Percentiles rank a stretch among this genome's conserved stretches.
Conservation (phyloP, 805 yeast species). For the Wickerhamiella dianesei region DNA sequence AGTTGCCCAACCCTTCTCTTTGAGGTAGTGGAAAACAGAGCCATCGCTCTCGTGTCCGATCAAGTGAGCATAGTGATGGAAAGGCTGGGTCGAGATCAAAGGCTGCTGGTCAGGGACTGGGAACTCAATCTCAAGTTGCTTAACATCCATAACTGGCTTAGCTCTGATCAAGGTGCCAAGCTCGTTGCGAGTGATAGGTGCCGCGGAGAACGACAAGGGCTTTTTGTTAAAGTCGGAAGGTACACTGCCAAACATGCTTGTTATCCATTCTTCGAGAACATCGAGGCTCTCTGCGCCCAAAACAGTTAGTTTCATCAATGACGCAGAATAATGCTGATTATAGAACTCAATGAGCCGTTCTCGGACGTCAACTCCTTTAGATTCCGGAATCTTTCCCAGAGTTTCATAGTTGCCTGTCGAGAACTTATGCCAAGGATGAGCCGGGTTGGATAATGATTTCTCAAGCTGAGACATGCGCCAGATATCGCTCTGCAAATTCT, state of each 20-base stretch:
- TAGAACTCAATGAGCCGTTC: slow-evolving; percentile 70
- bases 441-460: slow-evolving; percentile 53
- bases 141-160: slow-evolving; percentile 71
- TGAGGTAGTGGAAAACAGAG: slow-evolving; percentile 58
- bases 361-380: slow-evolving; percentile 57
- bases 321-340: slow-evolving; percentile 59
- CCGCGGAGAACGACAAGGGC: slow-evolving; percentile 25
- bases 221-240: slow-evolving; percentile 34
- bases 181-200: slow-evolving; percentile 38
- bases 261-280: slow-evolving; percentile 57
- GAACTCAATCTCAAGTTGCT: slow-evolving; percentile 54
- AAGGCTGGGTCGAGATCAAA: slow-evolving; percentile 56
- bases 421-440: slow-evolving; percentile 77
- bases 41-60: slow-evolving; percentile 91
- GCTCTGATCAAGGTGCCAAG: slow-evolving; percentile 45
- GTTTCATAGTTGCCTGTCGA: slow-evolving; percentile 81
- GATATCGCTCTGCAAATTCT: slow-evolving; percentile 74
- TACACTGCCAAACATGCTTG: slow-evolving; percentile 48
- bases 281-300: slow-evolving; percentile 72
- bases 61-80: slow-evolving; percentile 60
- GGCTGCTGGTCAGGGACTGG: slow-evolving; percentile 61
- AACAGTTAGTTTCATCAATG: slow-evolving; percentile 75
- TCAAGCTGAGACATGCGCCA: slow-evolving; percentile 86
- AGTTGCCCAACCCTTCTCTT: slow-evolving; percentile 65
- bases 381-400: slow-evolving; percentile 49